Conservation (phyloP, 495 filamentous ascomycete genomes). For the Lophiostoma macrostomum region DNA sequence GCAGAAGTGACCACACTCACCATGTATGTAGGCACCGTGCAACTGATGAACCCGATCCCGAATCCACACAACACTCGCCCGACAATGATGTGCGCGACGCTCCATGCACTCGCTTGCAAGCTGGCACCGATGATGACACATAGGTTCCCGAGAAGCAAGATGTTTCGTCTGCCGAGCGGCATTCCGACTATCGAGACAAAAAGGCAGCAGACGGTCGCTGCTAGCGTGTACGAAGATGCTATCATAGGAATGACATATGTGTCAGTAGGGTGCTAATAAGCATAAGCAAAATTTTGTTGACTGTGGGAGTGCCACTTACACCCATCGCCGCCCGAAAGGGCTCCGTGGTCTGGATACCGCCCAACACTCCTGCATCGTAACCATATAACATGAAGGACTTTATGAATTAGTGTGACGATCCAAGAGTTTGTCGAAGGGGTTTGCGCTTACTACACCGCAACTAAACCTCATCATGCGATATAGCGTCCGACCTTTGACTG, state of each 20-base stretch:
- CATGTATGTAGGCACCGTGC: conserved; percentile 4
- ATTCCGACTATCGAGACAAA: not conserved
- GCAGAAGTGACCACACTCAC: too few relatives aligned
- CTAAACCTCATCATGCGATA: too few relatives aligned
- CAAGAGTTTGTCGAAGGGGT: too few relatives aligned
- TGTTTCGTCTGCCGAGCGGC: not conserved
- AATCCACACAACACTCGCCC: conserved; percentile 4
- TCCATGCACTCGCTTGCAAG: not conserved
- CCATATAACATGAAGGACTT: conserved; percentile 26
- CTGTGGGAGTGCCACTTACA: too few relatives aligned
- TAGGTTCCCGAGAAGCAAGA: not conserved
- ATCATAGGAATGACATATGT: too few relatives aligned
- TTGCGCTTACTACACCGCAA: too few relatives aligned
- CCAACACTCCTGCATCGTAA: conserved; percentile 20
- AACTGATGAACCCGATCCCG: conserved; percentile 4
- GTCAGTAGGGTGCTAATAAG: too few relatives aligned
- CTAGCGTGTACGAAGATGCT: too few relatives aligned
- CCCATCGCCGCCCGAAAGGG: conserved; percentile 15
- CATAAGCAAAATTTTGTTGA: too few relatives aligned
- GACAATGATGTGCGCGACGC: conserved; percentile 12
- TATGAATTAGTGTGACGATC: too few relatives aligned
- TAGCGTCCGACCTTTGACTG: too few relatives aligned
- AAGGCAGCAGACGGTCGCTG: too few relatives aligned
- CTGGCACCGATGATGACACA: not conserved
- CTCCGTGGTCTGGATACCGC: conserved; percentile 13